Evolutionary conservation across 768 basidiomycete genomes (phyloP), one percentile per base, ranked within the genome.

Genomic region (Amanita exitialis): DNA sequence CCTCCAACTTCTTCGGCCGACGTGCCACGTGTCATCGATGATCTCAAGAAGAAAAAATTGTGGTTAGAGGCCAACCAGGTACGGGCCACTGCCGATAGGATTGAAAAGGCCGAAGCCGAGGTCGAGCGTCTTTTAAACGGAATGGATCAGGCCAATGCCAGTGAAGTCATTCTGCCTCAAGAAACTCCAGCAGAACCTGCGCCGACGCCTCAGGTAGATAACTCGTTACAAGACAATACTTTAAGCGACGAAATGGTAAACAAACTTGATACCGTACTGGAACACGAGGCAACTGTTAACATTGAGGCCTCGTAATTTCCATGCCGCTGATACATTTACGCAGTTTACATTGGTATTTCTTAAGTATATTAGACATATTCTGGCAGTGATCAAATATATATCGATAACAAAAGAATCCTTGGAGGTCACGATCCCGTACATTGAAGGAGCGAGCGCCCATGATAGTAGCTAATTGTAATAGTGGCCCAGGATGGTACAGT

Each of bases 51-150:
- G 46, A 99, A 98, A 77, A 93, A 93, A 71, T 75, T 83, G 20
- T 98, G 93, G 92, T 96, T 82, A 61, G 82, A 86, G 64, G 94
- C 89, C 28, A 98, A 98, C 69, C 92, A 94, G 66, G 79, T 77
- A 23, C 80, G 80, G 20, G 79, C 77, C 55, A 91, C 90, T 2
- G 76, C 79, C 4, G 87, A 89, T 61, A 88, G 89, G 58, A 70
- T 92, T 46, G 79, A 82, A 35, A 86, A 86, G 67, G 90, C 85
- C 10, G 85, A 91, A 64, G 76, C 74, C 12, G 78, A 86, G 56
- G 87, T 92, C 61, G 69, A 76, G 57, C 78, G 79, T 46, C 72
- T 90, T 50, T 73, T 67, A 35, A 69, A 60, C 35, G 61, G 64
- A n/a, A 51, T 58, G 49, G 77, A 78, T 59, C 60, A 67, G 39